These are phyloP conservation scores for Pterocarpus santalinus DNA, from an alignment of 306 rosid genomes.

Conservation along the genomic window DNA sequence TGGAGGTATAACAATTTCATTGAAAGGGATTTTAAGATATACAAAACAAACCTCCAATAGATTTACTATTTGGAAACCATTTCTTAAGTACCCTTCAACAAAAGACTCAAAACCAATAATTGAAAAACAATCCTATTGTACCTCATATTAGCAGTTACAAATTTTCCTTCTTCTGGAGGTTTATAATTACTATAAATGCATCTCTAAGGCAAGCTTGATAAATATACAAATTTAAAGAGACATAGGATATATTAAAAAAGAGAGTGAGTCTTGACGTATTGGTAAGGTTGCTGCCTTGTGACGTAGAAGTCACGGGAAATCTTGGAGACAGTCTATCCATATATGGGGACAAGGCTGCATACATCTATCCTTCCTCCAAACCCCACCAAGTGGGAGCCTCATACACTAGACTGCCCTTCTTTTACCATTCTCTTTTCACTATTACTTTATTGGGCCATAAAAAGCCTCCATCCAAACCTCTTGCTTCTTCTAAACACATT, in stretches of 20 bases:
- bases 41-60: conserved; percentile 34
- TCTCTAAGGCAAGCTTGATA: conserved; percentile 24
- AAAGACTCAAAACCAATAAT: conserved; percentile 28
- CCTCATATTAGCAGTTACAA: not conserved
- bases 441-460: too few relatives aligned
- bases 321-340: too few relatives aligned
- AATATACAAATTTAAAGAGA: not conserved
- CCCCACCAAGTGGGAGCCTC: too few relatives aligned
- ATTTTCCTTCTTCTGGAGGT: not conserved
- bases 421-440: too few relatives aligned
- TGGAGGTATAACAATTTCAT: conserved; percentile 31
- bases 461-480: not conserved
- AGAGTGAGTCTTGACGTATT: too few relatives aligned
- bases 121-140: not conserved
- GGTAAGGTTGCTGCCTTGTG: too few relatives aligned
- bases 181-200: conserved; percentile 5
- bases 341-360: too few relatives aligned
- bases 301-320: too few relatives aligned
- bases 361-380: too few relatives aligned
- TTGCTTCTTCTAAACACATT: conserved; percentile 26
- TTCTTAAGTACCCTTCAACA: not conserved
- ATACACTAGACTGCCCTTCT: too few relatives aligned
- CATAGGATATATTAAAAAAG: too few relatives aligned
- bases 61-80: conserved; percentile 15
- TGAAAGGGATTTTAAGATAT: conserved; percentile 29